Evolutionary conservation across 169 alveolate genomes (phyloP), one percentile per base, ranked within the genome.

Genomic region (Theileria annulata): DNA sequence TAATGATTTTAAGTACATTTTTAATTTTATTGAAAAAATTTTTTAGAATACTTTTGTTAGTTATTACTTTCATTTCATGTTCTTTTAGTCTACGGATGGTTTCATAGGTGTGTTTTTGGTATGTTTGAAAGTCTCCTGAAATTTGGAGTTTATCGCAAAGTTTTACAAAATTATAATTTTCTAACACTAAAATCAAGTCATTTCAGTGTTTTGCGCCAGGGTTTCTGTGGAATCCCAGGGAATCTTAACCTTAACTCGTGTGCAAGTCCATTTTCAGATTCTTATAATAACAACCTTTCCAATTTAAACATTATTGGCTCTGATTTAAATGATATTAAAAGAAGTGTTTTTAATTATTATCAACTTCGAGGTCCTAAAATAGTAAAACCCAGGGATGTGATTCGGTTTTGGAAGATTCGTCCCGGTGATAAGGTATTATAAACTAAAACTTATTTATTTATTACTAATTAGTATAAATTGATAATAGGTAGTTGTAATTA

Each of bases 371-470:
- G 92, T 35, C 90, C 92, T 62, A 90, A 90, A 70, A 68, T 90
- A 5, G 91, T 74, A 30, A 84, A 87, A 42, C 94, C 94, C 3
- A 23, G 85, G 49, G 87, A 90, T 62, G 64, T 85, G 31, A 90
- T 93, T 42, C 77, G 78, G 49, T 62, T 74, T 47, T 94, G 97
- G 97, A 92, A 90, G 62, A 92, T 93, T n/a, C 83, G 84, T 30
- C 76, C 64, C 56, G 97, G 96, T n/a, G 97, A 94, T 70, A 25
- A 78, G 80, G 95, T 91, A 68, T 21, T 49, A 4, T 3, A 17
- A 0, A 0, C 63, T 8, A 1, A 10, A 0, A 10, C 66, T 5
- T n/a, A n/a, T n/a, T n/a, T n/a, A n/a, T n/a, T n/a, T n/a, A n/a
- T n/a, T 33, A 23, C 10, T 67, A 17, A 21, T 3, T 28, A 21